Base-by-base conservation (phyloP, 2,329 filamentous ascomycete genomes). In the Raffaelea ambrosiae region DNA sequence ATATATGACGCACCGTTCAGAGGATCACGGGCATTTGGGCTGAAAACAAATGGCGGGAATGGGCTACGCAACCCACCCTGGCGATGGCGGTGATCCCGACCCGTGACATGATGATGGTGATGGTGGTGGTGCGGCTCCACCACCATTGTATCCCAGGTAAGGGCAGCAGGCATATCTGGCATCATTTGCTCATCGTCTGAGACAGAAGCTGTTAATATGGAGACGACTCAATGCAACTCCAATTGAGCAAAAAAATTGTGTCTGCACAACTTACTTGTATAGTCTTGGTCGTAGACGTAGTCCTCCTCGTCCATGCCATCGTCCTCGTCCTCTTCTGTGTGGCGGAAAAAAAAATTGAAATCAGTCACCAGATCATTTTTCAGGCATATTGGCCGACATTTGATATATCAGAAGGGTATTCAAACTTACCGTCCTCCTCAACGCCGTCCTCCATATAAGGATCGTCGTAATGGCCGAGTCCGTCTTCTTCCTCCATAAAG, bases 291-390 rank as follows among this genome's bases (percentile, higher is more conserved):
- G 51, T 79, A 82, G 50, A 77, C 69, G 57, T 80, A 81, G 47
- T 81, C 76, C 19, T 80, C 78, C 44, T 88, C 84, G 40, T 83
- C 82, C 55, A 85, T 76, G 16, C 83, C 82, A 38, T 86, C 84
- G 18, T 86, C 83, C 42, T 88, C 86, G 4, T 79, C 76, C 5
- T 77, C 75, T 38, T 72, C 70, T 45, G 5, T n/a, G n/a, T n/a
- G n/a, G n/a, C 26, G 13, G 13, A 29, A 29, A 7, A 7, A 29
- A 29, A 29, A 7, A 29, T 29, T 29, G 26, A n/a, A n/a, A n/a
- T n/a, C n/a, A n/a, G n/a, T n/a, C n/a, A n/a, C n/a, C n/a, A n/a
- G n/a, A n/a, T n/a, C n/a, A n/a, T n/a, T n/a, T n/a, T n/a, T n/a
- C n/a, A n/a, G n/a, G n/a, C n/a, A n/a, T n/a, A n/a, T n/a, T n/a